Base-by-base conservation (phyloP, 768 basidiomycete species). In the Hygrophorus pudorinus region DNA sequence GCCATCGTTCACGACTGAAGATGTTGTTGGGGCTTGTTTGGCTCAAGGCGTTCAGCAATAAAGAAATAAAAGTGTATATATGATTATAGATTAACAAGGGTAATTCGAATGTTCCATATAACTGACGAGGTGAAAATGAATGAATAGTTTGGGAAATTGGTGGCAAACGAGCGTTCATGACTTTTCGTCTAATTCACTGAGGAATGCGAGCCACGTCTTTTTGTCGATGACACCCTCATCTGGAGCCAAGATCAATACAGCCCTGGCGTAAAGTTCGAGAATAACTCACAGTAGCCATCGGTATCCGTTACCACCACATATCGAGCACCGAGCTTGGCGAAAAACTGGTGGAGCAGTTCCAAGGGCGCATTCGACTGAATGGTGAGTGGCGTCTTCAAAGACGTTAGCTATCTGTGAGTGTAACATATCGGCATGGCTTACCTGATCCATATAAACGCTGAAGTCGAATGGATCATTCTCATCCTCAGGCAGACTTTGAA, bases 151-250 rank as follows among this genome's bases (percentile, higher is more conserved):
- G 24, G 3, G 24, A 24, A 24, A 24, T 3, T 24, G 24, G 4
- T 24, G 24, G 24, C 7, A 7, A 24, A 24, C 4, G n/a, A 32
- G 18, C 17, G 21, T 12, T 47, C 46, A 47, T 6, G 46, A 65
- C 47, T 73, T 79, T 56, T 76, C 78, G 48, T 86, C 83, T 46
- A 93, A 63, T 53, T 82, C 77, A 41, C 70, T 77, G 30, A 97
- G 65, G 64, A 94, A 94, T 5, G 76, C 82, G 20, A 98, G 74
- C 91, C 92, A 99, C 0, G 76, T 77, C 64, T 94, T 93, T 72
- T 97, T 97, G 60, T 91, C 84, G 44, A 99, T 85, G 8, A 93
- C 71, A 6, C 96, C 96, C 55, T 85, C 79, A 56, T 92, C 88
- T 90, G 54, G 8, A 46, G 12, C 10, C 20, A 46, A 3, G 21